Conservation (phyloP, 352 stramenopile genomes). For the Phytophthora megakarya region DNA sequence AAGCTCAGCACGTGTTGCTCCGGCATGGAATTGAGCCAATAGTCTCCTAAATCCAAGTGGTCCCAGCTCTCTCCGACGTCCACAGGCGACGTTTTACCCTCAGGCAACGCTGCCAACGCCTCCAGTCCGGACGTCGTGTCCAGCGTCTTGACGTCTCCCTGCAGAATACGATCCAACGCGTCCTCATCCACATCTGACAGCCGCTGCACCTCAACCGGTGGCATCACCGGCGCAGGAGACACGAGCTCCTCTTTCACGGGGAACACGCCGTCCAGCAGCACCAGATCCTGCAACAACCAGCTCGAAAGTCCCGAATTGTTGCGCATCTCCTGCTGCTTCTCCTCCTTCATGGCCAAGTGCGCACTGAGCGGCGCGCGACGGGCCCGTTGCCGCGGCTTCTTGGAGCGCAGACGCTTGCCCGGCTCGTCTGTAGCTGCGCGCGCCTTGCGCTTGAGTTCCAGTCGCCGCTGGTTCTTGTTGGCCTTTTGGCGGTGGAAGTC, state of each 20-base stretch:
- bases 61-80: constrained; percentile 45
- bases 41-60: constrained; percentile 33
- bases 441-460: constrained; percentile 51
- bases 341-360: constrained; percentile 50
- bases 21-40: constrained; percentile 28
- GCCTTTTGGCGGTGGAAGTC: constrained; percentile 64
- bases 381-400: constrained; percentile 25
- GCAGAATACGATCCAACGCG: constrained; percentile 20
- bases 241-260: constrained; percentile 3
- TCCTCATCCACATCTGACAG: constrained; percentile 21
- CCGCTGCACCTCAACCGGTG: constrained; percentile 1
- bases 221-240: neutral
- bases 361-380: constrained; percentile 38
- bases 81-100: constrained; percentile 45
- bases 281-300: constrained; percentile 39
- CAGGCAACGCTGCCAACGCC: constrained; percentile 17
- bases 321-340: constrained; percentile 30
- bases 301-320: constrained; percentile 7
- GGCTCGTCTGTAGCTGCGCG: constrained; percentile 17
- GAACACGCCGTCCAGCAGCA: constrained; percentile 35
- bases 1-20: constrained; percentile 27
- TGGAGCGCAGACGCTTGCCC: constrained; percentile 22
- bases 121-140: constrained; percentile 26
- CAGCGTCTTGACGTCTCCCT: constrained; percentile 27
- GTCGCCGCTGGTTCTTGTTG: constrained; percentile 71